These are phyloP conservation scores for Mycena venus DNA, from an alignment of 768 basidiomycete species.

Conservation along the genomic window DNA sequence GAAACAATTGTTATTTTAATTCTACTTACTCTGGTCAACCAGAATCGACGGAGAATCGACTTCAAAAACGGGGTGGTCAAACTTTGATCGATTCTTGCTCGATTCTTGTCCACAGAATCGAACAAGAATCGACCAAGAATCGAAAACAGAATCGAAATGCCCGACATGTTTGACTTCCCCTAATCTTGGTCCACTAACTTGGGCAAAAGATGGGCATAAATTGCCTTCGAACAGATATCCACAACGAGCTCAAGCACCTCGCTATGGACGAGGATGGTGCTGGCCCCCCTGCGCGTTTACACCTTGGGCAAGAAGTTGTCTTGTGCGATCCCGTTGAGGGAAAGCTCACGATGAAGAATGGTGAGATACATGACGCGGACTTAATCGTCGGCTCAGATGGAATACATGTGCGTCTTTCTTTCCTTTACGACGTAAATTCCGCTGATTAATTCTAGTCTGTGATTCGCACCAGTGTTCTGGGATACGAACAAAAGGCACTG, in stretches of 20 bases:
- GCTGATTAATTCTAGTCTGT: neutral
- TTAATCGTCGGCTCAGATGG: slow-evolving; percentile 24
- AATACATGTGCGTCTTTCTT: slow-evolving; percentile 23
- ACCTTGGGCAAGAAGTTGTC: slow-evolving; percentile 14
- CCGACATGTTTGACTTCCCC: too few relatives aligned
- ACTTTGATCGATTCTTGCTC: too few relatives aligned
- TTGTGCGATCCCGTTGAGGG: slow-evolving; percentile 18
- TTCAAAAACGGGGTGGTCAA: too few relatives aligned
- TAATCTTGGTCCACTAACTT: too few relatives aligned
- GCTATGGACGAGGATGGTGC: neutral
- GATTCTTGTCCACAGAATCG: too few relatives aligned
- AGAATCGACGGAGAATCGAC: too few relatives aligned
- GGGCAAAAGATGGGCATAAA: too few relatives aligned
- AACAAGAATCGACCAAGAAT: too few relatives aligned
- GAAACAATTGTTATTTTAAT: too few relatives aligned
- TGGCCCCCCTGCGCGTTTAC: slow-evolving; percentile 4
- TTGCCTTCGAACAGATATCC: slow-evolving; percentile 22
- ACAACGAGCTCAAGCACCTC: slow-evolving; percentile 28
- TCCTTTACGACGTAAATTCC: neutral
- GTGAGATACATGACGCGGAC: slow-evolving; percentile 11
- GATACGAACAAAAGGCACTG: slow-evolving; percentile 16
- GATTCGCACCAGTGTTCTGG: slow-evolving; percentile 20
- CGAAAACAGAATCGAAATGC: too few relatives aligned
- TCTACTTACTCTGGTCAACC: too few relatives aligned
- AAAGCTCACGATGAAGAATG: slow-evolving; percentile 10